phyloP scores from a whole-genome alignment of 2,329 filamentous ascomycete genomes.

The Clarireedia sp. region DNA sequence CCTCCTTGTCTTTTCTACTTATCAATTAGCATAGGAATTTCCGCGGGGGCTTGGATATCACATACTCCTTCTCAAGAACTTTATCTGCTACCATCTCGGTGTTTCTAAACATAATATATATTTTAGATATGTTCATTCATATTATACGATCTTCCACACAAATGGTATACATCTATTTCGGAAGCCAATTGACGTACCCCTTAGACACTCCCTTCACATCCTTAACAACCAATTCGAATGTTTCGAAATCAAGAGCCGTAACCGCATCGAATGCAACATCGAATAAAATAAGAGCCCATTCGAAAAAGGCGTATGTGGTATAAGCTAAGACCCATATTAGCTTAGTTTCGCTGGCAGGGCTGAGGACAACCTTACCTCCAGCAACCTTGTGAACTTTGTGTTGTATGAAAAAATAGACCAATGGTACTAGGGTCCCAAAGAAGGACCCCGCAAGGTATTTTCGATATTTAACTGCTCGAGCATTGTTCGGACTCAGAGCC shows the following conservation, averaged over 20 bases:
- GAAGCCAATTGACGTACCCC: conserved; percentile 98
- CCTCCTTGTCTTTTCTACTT: conserved; percentile 64
- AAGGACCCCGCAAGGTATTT: conserved; percentile 78
- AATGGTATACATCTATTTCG: conserved; percentile 63
- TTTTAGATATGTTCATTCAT: conserved; percentile 29
- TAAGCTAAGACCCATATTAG: conserved; percentile 55
- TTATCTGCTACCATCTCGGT: conserved; percentile 39
- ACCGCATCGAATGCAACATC: conserved; percentile 96
- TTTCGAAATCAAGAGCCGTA: conserved; percentile 82
- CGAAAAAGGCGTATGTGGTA: conserved; percentile 95
- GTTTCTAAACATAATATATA: conserved; percentile 30
- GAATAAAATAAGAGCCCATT: conserved; percentile 90
- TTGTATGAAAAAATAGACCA: conserved; percentile 97
- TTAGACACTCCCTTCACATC: conserved; percentile 86
- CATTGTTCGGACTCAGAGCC: conserved; percentile 76
- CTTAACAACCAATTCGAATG: conserved; percentile 79
- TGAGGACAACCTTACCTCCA: conserved; percentile 58
- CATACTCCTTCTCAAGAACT: conserved; percentile 67
- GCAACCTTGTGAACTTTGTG: conserved; percentile 93
- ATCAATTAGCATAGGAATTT: conserved; percentile 25
- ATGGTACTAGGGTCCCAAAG: conserved; percentile 80
- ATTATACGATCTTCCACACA: conserved; percentile 19
- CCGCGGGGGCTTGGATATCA: conserved; percentile 20
- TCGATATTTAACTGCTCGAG: conserved; percentile 75
- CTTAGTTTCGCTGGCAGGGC: not conserved